A percentile compares a stretch with the other conserved stretches of the same genome.
phyloP scores from a whole-genome alignment of 345 rosid genomes.

The Lenwebbia sp. region DNA sequence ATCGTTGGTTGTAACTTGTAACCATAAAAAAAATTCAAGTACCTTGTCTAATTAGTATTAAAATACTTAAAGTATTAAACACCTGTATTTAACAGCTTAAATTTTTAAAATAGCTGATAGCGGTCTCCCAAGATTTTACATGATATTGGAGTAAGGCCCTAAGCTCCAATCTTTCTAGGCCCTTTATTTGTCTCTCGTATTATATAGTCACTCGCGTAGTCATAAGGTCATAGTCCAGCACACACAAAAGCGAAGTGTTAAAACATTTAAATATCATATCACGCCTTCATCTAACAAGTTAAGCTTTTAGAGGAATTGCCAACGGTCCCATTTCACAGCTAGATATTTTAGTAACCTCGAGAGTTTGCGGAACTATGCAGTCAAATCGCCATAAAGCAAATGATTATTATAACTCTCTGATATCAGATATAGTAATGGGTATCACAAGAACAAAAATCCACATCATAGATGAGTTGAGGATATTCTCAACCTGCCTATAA shows the following conservation, averaged over 20 bases:
- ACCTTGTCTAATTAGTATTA: not conserved
- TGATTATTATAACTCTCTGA: not conserved
- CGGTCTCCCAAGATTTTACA: not conserved
- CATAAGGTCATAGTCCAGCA: not conserved
- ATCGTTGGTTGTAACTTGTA: not conserved
- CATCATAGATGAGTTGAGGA: not conserved
- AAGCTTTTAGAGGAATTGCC: not conserved
- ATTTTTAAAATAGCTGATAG: not conserved
- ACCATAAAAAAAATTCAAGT: not conserved
- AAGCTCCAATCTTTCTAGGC: not conserved
- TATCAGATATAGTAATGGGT: not conserved
- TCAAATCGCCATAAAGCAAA: not conserved
- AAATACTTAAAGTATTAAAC: not conserved
- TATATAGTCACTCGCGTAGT: not conserved
- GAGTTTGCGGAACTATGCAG: not conserved
- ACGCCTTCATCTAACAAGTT: not conserved
- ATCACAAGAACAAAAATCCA: not conserved
- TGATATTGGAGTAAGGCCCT: fast-evolving
- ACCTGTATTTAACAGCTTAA: not conserved
- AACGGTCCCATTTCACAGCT: too few species aligned
- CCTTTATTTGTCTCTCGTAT: not conserved
- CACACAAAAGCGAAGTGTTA: not conserved
- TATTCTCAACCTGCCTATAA: not conserved
- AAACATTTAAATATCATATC: not conserved
- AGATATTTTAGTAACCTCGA: not conserved